Conservation (phyloP, 2,329 filamentous ascomycete species). For the Chaetomiaceae sp. region DNA sequence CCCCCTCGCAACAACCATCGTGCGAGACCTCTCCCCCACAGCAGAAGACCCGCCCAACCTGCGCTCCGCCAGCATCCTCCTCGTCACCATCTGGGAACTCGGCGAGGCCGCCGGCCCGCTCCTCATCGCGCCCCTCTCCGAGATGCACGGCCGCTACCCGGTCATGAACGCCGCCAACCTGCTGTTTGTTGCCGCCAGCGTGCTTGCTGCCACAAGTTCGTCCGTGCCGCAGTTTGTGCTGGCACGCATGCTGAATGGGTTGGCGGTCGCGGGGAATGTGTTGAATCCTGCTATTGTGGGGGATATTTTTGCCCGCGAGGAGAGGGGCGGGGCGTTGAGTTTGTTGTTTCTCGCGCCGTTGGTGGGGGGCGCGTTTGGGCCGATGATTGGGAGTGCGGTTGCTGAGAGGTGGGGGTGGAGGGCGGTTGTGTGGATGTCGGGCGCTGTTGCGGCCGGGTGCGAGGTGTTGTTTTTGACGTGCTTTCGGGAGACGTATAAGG, state of each 20-base stretch:
- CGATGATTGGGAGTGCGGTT: slow-evolving; percentile 50
- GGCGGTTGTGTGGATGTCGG: slow-evolving; percentile 46
- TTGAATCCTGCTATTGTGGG: slow-evolving; percentile 60
- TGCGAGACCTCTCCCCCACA: slow-evolving; percentile 38
- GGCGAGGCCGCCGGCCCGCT: slow-evolving; percentile 59
- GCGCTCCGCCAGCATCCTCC: slow-evolving; percentile 50
- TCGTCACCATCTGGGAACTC: slow-evolving; percentile 67
- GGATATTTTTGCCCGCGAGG: slow-evolving; percentile 55
- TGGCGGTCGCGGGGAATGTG: slow-evolving; percentile 60
- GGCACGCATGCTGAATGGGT: slow-evolving; percentile 54
- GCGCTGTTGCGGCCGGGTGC: slow-evolving; percentile 42
- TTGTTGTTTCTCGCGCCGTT: slow-evolving; percentile 53
- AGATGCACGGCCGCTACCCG: slow-evolving; percentile 52
- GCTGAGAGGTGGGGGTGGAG: slow-evolving; percentile 53
- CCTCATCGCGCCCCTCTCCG: slow-evolving; percentile 58
- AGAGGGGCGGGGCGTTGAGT: slow-evolving; percentile 55
- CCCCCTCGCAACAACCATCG: slow-evolving; percentile 48
- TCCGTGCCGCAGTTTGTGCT: slow-evolving; percentile 45
- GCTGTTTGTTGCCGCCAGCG: slow-evolving; percentile 46
- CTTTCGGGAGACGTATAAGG: slow-evolving; percentile 58
- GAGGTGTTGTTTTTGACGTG: slow-evolving; percentile 47
- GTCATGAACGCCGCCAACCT: slow-evolving; percentile 51
- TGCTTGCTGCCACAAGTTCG: slow-evolving; percentile 42
- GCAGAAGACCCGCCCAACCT: slow-evolving; percentile 24
- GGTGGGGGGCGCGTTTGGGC: slow-evolving; percentile 52